Base-by-base conservation (phyloP, 192 early-diverging fungal genomes). In the Umbelopsis isabellina region DNA sequence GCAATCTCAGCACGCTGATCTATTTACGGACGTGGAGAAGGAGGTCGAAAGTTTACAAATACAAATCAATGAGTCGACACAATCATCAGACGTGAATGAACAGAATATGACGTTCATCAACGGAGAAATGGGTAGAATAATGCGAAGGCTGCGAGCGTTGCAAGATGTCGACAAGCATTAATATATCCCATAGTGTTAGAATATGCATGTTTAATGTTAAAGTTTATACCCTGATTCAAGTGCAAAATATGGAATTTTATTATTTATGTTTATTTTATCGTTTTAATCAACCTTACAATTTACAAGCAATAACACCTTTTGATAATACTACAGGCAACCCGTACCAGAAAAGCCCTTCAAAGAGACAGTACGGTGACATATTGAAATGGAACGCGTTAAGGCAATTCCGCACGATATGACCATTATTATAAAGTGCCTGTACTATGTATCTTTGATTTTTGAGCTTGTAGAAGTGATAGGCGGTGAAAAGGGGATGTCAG, bases 101-200 rank as follows among this genome's bases (percentile, higher is more conserved):
- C 66, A 51, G 45, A 55, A 46, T 18, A 74, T 74, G 72, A 22
- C 47, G 9, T 55, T 47, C 6, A 68, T 69, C 7, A 74, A 74
- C 21, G 72, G 52, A 44, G 72, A 74, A 51, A 74, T 74, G 72
- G 72, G 69, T 25, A 68, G 58, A 37, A 74, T 74, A 9, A 69
- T 68, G 52, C 58, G 72, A 55, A 67, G 58, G 22, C 55, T 74
- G 35, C 66, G 72, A 45, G 72, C 53, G 12, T 30, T 61, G 18
- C 30, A 33, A 61, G 55, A 61, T 35, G 13, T 35, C 18, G 55
- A 61, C 12, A 61, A 61, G 16, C 12, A 61, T 25, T 61, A 13
- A 33, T 15, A 11, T 41, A 41, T 41, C 10, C 37, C 7, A 8
- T 33, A 61, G 20, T 21, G 48, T 16, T 21, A 49, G 48, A 49